phyloP scores from a whole-genome alignment of 2,329 filamentous ascomycete genomes.

The Colletotrichum sp. region DNA sequence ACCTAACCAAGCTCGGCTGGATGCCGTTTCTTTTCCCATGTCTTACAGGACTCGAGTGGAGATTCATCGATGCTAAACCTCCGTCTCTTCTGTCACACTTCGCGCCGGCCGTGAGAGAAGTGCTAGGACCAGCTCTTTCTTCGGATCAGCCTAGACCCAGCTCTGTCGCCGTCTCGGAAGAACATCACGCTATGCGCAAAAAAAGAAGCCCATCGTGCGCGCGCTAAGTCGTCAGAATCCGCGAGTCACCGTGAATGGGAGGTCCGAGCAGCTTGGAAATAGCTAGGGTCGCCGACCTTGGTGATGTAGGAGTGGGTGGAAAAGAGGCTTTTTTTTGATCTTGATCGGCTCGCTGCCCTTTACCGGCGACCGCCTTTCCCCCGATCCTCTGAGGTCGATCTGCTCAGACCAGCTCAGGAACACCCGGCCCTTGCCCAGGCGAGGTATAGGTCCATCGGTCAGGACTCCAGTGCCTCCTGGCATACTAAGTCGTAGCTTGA shows the following conservation, averaged over 20 bases:
- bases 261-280: neutral
- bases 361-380: neutral
- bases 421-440: slow-evolving; percentile 2
- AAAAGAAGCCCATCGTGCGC: neutral
- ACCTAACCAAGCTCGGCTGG: neutral
- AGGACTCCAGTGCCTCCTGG: neutral
- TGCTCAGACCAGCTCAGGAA: slow-evolving; percentile 1
- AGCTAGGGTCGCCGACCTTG: neutral
- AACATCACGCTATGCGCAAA: neutral
- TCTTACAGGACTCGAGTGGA: neutral
- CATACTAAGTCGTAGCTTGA: neutral
- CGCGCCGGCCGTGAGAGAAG: neutral
- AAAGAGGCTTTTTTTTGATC: slow-evolving; percentile 12
- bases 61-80: neutral
- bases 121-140: neutral
- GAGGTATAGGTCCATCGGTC: neutral
- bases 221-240: neutral
- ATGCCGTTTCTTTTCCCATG: slow-evolving; percentile 13
- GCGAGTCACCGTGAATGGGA: neutral
- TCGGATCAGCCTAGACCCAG: neutral
- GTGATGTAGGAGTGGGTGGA: neutral
- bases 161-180: neutral
- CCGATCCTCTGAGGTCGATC: neutral
- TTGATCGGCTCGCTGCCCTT: slow-evolving; percentile 11
- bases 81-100: neutral